phyloP scores from a whole-genome alignment of 208 protist genomes.

The Wallacemonas rigidus region DNA sequence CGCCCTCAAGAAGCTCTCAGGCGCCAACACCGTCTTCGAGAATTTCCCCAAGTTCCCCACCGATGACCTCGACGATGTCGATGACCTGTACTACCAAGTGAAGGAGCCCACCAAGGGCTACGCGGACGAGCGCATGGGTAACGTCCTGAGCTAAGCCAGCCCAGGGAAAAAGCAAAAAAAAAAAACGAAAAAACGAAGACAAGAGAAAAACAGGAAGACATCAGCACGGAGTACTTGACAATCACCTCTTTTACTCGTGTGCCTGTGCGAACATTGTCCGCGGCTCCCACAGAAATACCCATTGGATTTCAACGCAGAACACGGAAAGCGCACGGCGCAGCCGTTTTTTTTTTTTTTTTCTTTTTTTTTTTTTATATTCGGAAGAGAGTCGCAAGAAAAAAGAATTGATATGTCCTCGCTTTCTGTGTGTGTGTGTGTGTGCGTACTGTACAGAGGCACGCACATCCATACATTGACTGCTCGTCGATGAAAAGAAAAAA shows the following conservation, averaged over 20 bases:
- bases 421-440: too few relatives aligned
- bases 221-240: too few relatives aligned
- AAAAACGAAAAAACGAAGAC: not conserved
- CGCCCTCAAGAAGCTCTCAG: conserved; percentile 34
- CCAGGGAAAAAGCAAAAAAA: not conserved
- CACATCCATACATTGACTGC: too few relatives aligned
- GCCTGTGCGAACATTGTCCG: not conserved
- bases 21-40: conserved; percentile 72
- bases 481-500: too few relatives aligned
- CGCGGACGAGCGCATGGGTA: conserved; percentile 49
- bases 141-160: conserved; percentile 21
- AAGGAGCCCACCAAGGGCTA: conserved; percentile 41
- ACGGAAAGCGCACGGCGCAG: not conserved
- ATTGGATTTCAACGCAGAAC: not conserved
- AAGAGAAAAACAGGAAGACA: not conserved
- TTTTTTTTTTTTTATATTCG: conserved; percentile 9
- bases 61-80: conserved; percentile 33
- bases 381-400: not conserved
- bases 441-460: too few relatives aligned
- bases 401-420: not conserved
- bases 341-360: conserved; percentile 17
- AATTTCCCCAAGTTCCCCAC: conserved; percentile 88
- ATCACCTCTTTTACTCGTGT: not conserved
- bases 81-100: conserved; percentile 66
- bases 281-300: not conserved